Percentiles rank a stretch among this genome's conserved stretches.
These are phyloP conservation scores for Mesostigma viride DNA, from an alignment of 139 green algal species.

Conservation along the genomic window DNA sequence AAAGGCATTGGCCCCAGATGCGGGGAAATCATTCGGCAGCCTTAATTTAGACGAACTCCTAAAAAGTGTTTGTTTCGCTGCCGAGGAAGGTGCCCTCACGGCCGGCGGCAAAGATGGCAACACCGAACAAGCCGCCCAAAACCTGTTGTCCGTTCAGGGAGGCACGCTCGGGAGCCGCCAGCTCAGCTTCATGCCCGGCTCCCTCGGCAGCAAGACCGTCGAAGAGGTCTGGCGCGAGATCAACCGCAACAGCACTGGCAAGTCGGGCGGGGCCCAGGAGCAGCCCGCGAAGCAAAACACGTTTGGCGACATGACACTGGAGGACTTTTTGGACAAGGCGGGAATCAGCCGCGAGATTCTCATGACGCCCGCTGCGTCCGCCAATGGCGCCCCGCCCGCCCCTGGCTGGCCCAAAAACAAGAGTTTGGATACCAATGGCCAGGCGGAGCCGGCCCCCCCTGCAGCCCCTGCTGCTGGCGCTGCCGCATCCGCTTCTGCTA, in stretches of 20 bases:
- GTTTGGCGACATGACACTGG: conserved; percentile 30
- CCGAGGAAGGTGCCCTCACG: conserved; percentile 18
- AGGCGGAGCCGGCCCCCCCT: background rate
- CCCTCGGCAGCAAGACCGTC: conserved; percentile 17
- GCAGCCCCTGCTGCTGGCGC: background rate
- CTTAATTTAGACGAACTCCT: conserved; percentile 35
- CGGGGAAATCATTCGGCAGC: conserved; percentile 15
- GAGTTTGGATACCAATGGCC: background rate
- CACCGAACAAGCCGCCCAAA: background rate
- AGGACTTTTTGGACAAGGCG: conserved; percentile 24
- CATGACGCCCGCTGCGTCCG: too few species aligned
- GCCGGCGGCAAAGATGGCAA: background rate
- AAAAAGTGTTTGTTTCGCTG: conserved; percentile 22
- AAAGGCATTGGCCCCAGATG: conserved; percentile 5
- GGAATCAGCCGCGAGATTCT: conserved; percentile 1
- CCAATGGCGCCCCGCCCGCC: background rate
- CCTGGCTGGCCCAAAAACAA: background rate
- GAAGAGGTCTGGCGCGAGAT: conserved; percentile 32
- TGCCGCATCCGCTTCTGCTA: background rate
- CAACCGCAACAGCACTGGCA: background rate
- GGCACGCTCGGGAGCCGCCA: conserved; percentile 7
- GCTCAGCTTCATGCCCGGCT: conserved; percentile 14
- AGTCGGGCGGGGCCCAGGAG: conserved; percentile 5
- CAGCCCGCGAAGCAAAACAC: background rate
- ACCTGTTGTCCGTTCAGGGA: background rate